Evolutionary conservation across 139 green algal genomes (phyloP).

Genomic region (Closterium sp.): DNA sequence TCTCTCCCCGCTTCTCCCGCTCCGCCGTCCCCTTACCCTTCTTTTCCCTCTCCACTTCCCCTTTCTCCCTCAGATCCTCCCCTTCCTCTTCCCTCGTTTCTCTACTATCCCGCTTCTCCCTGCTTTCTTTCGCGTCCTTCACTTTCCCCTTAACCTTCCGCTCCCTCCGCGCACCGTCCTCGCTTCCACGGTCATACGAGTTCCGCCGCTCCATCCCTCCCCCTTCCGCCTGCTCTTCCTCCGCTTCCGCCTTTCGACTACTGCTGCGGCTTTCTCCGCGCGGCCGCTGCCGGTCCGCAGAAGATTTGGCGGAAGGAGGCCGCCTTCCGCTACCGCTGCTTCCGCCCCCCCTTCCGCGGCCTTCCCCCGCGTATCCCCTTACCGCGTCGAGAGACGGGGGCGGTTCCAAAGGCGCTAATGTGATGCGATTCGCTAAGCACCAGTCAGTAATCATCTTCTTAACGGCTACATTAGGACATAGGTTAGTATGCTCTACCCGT

Average conservation of each 20-base stretch:
- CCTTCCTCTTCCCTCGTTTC: neutral
- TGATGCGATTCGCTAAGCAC: neutral
- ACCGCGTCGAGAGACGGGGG: neutral
- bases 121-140: neutral
- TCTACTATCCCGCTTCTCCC: neutral
- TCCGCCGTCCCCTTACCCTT: neutral
- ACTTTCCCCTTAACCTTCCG: neutral
- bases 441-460: slow-evolving; percentile 7
- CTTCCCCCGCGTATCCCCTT: neutral
- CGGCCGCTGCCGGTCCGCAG: neutral
- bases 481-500: slow-evolving; percentile 24
- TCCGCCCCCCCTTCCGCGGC: neutral
- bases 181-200: neutral
- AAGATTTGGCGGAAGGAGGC: neutral
- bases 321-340: neutral
- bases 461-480: slow-evolving; percentile 28
- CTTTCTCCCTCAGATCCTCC: neutral
- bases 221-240: neutral
- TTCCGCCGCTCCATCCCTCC: neutral
- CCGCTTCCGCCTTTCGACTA: neutral
- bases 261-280: neutral
- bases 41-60: neutral
- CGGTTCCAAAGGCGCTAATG: neutral
- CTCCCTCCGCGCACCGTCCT: neutral
- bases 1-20: neutral